Base-by-base conservation (phyloP, 352 stramenopile species). In the Lagenidium sp. region DNA sequence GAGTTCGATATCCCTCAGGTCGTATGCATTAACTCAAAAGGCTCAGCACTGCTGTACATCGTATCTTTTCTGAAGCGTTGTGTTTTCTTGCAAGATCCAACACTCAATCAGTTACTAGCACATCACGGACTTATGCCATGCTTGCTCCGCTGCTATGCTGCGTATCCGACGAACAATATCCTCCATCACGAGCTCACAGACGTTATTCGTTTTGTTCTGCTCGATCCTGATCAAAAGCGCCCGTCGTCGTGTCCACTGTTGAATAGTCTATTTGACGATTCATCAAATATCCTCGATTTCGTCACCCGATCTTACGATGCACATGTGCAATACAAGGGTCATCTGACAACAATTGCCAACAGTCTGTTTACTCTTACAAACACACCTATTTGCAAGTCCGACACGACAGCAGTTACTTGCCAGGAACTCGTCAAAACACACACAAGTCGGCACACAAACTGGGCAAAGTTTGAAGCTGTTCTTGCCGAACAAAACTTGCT, bases 341-440 rank as follows among this genome's bases (percentile, higher is more conserved):
- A 93, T 46, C 85, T 93, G 65, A 93, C 81, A 11, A 93, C 78
- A 22, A 93, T 93, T 36, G 81, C 81, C 7, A 93, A 93, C 59
- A 93, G 81, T 36, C 85, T 93, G 24, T 93, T 89, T 57, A 93
- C 81, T 13, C 55, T 93, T 21, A 89, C 74, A 7, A 93, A 75
- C 47, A 92, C 80, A n/a, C 77, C 77, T 2, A 69, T 79, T 23
- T 75, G 71, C 47, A 86, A 68, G 36, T 72, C 55, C 45, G 68
- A 73, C 15, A 55, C 52, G 13, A 47, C 63, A 29, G 50, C 47
- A 31, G 71, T 87, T 15, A 85, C 77, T 1, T 88, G 70, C 43
- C 81, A 93, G 58, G 77, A 90, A 44, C 50, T 93, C 24, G 81
- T 90, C 37, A 70, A 72, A 2, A 62, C 85, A 36, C 88, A 91